phyloP scores from a whole-genome alignment of 2,329 filamentous ascomycete species.

The Neopestalotiopsis clavispora region DNA sequence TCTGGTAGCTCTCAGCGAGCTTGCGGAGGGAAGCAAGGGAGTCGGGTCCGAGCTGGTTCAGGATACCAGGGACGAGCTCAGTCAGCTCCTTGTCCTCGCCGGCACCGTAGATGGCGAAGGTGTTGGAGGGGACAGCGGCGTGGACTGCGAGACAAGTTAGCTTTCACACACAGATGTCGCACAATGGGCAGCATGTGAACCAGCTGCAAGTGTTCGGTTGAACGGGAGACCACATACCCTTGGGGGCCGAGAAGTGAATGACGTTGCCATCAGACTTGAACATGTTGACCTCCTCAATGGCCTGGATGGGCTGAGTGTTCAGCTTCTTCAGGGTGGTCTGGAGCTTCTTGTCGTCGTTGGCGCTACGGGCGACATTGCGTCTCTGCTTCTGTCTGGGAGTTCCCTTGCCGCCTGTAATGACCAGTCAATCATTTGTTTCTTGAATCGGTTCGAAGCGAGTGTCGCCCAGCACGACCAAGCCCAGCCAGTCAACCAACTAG shows the following conservation, averaged over 20 bases:
- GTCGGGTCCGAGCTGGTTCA: slow-evolving; percentile 99
- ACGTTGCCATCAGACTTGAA: slow-evolving; percentile 99
- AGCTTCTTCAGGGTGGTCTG: slow-evolving; percentile 98
- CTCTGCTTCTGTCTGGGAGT: slow-evolving; percentile 98
- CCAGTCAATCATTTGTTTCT: slow-evolving; percentile 6
- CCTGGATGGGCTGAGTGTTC: slow-evolving; percentile 99
- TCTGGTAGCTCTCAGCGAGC: slow-evolving; percentile 99
- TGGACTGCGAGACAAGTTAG: slow-evolving; percentile 67
- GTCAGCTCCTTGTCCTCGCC: slow-evolving; percentile 99
- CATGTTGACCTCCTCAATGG: slow-evolving; percentile 99
- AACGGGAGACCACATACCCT: slow-evolving; percentile 72
- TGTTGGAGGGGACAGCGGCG: slow-evolving; percentile 96
- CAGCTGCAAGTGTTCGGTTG: slow-evolving; percentile 71
- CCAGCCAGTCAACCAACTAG: too few relatives aligned
- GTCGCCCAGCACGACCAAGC: background rate
- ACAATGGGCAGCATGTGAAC: background rate
- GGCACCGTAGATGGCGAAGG: slow-evolving; percentile 98
- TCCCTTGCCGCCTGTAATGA: slow-evolving; percentile 78
- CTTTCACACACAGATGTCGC: background rate
- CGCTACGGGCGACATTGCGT: slow-evolving; percentile 91
- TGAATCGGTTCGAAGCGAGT: background rate
- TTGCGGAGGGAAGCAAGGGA: slow-evolving; percentile 97
- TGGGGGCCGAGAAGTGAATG: slow-evolving; percentile 97
- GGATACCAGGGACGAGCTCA: slow-evolving; percentile 97
- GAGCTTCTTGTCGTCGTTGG: slow-evolving; percentile 99